These are phyloP conservation scores for Castanea sativa DNA, from an alignment of 306 rosid genomes.

Conservation along the genomic window DNA sequence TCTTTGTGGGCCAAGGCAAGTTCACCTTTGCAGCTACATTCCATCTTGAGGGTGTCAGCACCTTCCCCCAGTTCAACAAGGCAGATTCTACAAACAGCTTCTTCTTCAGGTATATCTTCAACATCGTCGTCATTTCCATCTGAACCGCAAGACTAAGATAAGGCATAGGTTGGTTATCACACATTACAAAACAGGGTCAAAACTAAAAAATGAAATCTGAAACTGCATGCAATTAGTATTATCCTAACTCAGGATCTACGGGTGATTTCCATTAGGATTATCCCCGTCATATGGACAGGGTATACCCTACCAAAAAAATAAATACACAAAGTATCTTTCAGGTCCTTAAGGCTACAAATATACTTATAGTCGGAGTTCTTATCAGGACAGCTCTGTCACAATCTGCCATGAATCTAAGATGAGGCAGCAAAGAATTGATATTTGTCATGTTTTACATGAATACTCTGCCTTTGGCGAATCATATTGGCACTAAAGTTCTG, in stretches of 20 bases:
- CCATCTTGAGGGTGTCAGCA: constrained; percentile 68
- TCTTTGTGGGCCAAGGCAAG: constrained; percentile 84
- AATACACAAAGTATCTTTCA: neutral
- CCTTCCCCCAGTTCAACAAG: constrained; percentile 68
- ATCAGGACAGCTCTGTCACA: neutral
- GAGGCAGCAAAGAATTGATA: neutral
- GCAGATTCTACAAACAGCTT: constrained; percentile 89
- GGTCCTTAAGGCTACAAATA: neutral
- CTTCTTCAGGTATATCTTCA: constrained; percentile 70
- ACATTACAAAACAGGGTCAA: constrained; percentile 18
- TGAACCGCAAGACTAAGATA: constrained; percentile 50
- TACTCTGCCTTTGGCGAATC: neutral
- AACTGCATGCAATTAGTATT: constrained; percentile 13
- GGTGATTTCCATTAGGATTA: neutral
- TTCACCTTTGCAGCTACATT: constrained; percentile 89
- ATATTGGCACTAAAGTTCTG: neutral
- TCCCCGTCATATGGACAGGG: neutral
- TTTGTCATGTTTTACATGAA: neutral
- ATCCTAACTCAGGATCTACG: neutral
- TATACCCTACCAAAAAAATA: neutral
- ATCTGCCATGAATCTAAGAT: neutral
- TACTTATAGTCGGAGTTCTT: neutral
- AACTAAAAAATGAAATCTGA: constrained; percentile 17
- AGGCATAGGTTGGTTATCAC: constrained; percentile 35
- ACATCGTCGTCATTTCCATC: constrained; percentile 57